Conservation (phyloP, 2,329 filamentous ascomycete species). For the Ophiostoma sp. region DNA sequence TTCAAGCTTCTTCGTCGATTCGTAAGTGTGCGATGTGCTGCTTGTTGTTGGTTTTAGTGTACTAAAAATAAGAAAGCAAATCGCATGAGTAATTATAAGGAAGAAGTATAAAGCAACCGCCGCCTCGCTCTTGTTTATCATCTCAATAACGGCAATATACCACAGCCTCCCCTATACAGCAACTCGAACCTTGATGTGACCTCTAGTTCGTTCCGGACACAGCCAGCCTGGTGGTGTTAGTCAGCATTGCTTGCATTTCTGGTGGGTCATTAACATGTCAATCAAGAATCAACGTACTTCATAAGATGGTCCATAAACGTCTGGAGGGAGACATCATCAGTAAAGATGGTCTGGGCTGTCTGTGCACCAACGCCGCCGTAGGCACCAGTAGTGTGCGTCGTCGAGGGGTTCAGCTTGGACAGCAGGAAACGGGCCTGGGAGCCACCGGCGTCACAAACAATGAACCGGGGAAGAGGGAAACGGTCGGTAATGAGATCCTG, state of each 20-base stretch:
- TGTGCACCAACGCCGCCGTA: conserved; percentile 83
- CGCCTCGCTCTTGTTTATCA: conserved; percentile 8
- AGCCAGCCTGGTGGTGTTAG: conserved; percentile 37
- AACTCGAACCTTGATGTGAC: background rate
- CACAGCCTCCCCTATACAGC: background rate
- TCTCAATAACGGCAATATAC: background rate
- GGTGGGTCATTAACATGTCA: background rate
- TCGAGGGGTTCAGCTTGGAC: conserved; percentile 91
- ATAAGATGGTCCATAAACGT: conserved; percentile 99
- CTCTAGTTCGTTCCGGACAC: conserved; percentile 57
- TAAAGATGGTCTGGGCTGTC: conserved; percentile 96
- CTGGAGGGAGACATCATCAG: conserved; percentile 93
- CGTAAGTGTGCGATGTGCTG: background rate
- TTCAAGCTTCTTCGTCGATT: background rate
- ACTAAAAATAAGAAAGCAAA: background rate
- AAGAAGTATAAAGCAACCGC: conserved; percentile 10
- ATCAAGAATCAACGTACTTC: conserved; percentile 52
- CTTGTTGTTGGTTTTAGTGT: background rate
- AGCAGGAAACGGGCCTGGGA: conserved; percentile 96
- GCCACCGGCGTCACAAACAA: conserved; percentile 96
- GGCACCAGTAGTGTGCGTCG: conserved; percentile 87
- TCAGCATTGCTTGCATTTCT: conserved; percentile 10
- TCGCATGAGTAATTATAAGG: conserved; percentile 3
- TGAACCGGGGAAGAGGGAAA: conserved; percentile 96
- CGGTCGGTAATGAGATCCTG: conserved; percentile 94